Evolutionary conservation across 805 yeast genomes (phyloP).

Genomic region (Komagataella populi): DNA sequence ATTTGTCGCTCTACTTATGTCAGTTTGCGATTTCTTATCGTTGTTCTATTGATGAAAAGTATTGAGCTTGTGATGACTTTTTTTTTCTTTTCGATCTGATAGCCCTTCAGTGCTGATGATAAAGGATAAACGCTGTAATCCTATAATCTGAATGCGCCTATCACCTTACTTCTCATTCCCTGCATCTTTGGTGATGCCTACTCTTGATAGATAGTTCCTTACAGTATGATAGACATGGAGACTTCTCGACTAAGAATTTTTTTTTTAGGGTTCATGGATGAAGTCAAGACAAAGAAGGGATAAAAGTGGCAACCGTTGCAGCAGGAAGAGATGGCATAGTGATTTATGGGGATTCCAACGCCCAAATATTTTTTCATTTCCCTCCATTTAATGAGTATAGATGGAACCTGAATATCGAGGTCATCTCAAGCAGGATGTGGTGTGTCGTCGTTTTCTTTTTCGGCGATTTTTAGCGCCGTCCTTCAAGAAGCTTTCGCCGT

Average conservation of each 20-base stretch:
- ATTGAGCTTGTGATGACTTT: not conserved
- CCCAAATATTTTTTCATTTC: too few species aligned
- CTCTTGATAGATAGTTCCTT: not conserved
- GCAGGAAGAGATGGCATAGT: not conserved
- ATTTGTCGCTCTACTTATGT: not conserved
- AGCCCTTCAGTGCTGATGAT: not conserved
- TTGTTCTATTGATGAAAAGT: not conserved
- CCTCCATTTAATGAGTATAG: not conserved
- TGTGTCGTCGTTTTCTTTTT: not conserved
- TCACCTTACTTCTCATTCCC: not conserved
- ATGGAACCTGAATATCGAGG: not conserved
- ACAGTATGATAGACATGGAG: not conserved
- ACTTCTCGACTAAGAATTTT: not conserved
- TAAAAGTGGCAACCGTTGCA: not conserved
- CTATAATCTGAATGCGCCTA: not conserved
- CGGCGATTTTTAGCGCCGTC: not conserved
- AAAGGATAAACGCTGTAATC: not conserved
- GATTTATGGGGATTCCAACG: too few species aligned
- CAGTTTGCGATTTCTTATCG: not conserved
- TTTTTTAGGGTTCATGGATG: not conserved
- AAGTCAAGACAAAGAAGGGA: too few species aligned
- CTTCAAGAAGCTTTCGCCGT: not conserved
- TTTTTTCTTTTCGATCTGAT: not conserved
- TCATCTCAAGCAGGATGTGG: too few species aligned
- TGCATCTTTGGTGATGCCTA: not conserved